Percentiles rank a stretch among this genome's conserved stretches.
phyloP scores from a whole-genome alignment of 1,284 basidiomycete species.

The Meira miltonrushii region DNA sequence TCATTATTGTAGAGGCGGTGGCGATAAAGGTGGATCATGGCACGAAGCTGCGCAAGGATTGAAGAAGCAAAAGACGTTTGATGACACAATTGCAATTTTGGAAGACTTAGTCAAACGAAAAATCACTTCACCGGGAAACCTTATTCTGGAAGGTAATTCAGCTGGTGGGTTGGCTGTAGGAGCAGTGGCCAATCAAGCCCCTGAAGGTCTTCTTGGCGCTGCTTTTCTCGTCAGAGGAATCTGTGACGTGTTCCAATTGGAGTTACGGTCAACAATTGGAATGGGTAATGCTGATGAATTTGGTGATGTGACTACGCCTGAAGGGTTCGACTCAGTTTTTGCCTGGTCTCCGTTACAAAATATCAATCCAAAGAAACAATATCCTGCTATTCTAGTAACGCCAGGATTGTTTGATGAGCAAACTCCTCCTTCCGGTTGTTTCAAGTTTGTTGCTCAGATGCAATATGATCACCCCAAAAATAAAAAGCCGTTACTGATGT shows the following conservation, averaged over 20 bases:
- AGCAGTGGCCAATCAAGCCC: conserved; percentile 73
- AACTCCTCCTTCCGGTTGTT: too few species aligned
- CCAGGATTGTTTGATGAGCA: too few species aligned
- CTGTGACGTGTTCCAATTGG: conserved; percentile 63
- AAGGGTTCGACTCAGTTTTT: too few species aligned
- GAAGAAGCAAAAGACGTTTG: conserved; percentile 64
- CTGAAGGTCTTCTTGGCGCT: conserved; percentile 66
- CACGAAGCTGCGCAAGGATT: conserved; percentile 44
- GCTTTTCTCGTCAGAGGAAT: conserved; percentile 57
- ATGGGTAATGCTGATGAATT: too few species aligned
- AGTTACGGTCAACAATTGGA: too few species aligned
- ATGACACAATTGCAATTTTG: conserved; percentile 61
- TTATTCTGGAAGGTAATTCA: conserved; percentile 63
- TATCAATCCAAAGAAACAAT: too few species aligned
- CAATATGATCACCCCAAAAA: too few species aligned
- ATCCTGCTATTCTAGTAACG: too few species aligned
- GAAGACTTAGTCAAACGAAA: conserved; percentile 69
- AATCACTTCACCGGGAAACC: conserved; percentile 66
- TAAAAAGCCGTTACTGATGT: too few species aligned
- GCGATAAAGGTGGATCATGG: conserved; percentile 62
- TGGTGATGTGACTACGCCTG: too few species aligned
- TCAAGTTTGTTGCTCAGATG: too few species aligned
- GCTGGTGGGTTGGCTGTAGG: conserved; percentile 65
- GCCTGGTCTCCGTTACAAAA: too few species aligned
- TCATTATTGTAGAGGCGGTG: conserved; percentile 62